Percentiles rank a stretch among this genome's conserved stretches.
Evolutionary conservation across 352 stramenopile species (phyloP).

Genomic region (Phytophthora constricta): DNA sequence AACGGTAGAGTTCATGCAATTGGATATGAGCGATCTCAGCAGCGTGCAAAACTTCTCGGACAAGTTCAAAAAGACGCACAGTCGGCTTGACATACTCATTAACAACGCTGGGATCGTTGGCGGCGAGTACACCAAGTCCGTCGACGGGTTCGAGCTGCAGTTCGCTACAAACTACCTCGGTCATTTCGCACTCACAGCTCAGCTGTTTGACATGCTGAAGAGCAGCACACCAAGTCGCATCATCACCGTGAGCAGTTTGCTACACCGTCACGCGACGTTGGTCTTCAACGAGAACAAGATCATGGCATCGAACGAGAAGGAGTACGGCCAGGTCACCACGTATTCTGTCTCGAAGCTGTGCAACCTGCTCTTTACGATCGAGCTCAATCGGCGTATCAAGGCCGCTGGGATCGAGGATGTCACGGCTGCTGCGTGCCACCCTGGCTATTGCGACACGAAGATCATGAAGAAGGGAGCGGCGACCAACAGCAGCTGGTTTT

Average conservation of each 20-base stretch:
- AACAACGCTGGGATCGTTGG: slow-evolving; percentile 72
- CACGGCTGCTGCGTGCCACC: slow-evolving; percentile 33
- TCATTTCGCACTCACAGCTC: slow-evolving; percentile 57
- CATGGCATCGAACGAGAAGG: slow-evolving; percentile 23
- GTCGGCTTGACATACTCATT: slow-evolving; percentile 58
- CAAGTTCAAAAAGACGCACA: slow-evolving; percentile 32
- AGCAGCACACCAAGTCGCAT: slow-evolving; percentile 31
- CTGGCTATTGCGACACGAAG: slow-evolving; percentile 39
- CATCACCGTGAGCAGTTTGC: slow-evolving; percentile 50
- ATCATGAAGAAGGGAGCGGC: slow-evolving; percentile 36
- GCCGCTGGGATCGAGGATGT: slow-evolving; percentile 27
- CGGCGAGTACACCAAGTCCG: slow-evolving; percentile 35
- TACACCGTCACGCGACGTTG: slow-evolving; percentile 31
- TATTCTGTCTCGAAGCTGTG: slow-evolving; percentile 62
- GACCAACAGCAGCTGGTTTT: slow-evolving; percentile 25
- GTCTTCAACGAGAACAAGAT: slow-evolving; percentile 31
- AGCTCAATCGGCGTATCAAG: slow-evolving; percentile 49
- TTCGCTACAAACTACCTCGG: slow-evolving; percentile 72
- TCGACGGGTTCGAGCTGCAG: slow-evolving; percentile 53
- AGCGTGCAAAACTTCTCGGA: slow-evolving; percentile 53
- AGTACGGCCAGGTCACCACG: slow-evolving; percentile 22
- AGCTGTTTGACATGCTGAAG: slow-evolving; percentile 51
- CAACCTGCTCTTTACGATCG: slow-evolving; percentile 57
- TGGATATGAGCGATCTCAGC: slow-evolving; percentile 50
- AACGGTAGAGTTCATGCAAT: slow-evolving; percentile 50